phyloP scores from a whole-genome alignment of 2,329 filamentous ascomycete genomes.

The Neobulgaria alba region DNA sequence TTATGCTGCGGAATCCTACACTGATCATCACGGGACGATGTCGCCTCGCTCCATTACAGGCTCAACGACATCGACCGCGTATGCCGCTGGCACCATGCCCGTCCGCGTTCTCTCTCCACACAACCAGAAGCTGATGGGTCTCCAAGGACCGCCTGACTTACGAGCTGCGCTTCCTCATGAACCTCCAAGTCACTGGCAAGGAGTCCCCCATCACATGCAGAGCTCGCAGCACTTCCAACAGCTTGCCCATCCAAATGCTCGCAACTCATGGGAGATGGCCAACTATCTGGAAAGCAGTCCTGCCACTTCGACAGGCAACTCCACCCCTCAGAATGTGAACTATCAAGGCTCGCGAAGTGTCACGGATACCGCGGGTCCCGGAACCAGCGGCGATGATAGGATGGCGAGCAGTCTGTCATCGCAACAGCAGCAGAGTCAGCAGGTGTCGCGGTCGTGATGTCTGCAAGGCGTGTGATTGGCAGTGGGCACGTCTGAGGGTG shows the following conservation, averaged over 20 bases:
- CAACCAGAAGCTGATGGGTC: conserved; percentile 20
- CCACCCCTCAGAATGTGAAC: background rate
- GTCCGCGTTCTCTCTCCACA: conserved; percentile 24
- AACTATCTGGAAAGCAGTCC: conserved; percentile 14
- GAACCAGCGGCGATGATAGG: background rate
- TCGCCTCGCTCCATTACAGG: conserved; percentile 27
- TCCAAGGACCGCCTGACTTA: conserved; percentile 25
- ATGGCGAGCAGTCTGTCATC: background rate
- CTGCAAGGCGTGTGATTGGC: background rate
- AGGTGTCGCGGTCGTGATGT: background rate
- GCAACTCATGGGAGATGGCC: conserved; percentile 28
- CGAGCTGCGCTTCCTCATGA: conserved; percentile 23
- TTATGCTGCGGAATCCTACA: conserved; percentile 25
- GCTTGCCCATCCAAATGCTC: conserved; percentile 15
- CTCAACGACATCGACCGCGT: conserved; percentile 15
- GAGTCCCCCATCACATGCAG: conserved; percentile 24
- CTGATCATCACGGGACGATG: conserved; percentile 26
- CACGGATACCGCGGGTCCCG: background rate
- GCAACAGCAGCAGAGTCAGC: background rate
- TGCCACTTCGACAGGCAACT: background rate
- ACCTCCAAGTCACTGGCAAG: conserved; percentile 21
- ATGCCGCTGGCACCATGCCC: conserved; percentile 14
- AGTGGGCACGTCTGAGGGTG: background rate
- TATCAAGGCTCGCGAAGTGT: background rate
- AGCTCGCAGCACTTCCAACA: conserved; percentile 19